These are phyloP conservation scores for Dispira simplex DNA, from an alignment of 192 early-diverging fungal species.

Conservation along the genomic window DNA sequence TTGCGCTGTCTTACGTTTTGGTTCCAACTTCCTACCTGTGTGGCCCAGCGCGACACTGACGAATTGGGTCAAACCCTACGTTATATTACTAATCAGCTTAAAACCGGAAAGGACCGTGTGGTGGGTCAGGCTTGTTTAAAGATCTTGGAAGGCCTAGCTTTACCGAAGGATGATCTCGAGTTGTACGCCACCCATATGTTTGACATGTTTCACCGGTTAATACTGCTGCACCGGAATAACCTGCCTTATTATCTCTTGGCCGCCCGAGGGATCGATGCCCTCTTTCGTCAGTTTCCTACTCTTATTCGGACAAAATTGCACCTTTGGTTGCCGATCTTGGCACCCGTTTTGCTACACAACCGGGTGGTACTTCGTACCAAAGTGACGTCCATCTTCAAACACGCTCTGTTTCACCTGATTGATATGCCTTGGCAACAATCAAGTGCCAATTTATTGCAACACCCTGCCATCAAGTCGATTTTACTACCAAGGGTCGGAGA, in stretches of 20 bases:
- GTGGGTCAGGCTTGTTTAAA: not conserved
- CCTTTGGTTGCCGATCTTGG: too few relatives aligned
- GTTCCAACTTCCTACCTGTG: not conserved
- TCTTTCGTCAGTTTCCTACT: too few relatives aligned
- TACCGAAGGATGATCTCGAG: not conserved
- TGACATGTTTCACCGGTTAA: not conserved
- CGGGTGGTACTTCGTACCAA: not conserved
- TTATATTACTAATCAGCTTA: not conserved
- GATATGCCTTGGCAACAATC: not conserved
- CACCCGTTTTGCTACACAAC: too few relatives aligned
- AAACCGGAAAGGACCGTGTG: not conserved
- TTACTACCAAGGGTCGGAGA: not conserved
- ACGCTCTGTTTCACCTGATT: not conserved
- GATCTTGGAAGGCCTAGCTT: not conserved
- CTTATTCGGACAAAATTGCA: too few relatives aligned
- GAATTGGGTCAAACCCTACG: not conserved
- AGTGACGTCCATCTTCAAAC: not conserved
- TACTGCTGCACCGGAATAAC: too few relatives aligned
- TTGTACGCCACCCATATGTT: not conserved
- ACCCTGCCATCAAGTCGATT: not conserved
- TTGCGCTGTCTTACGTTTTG: conserved; percentile 1
- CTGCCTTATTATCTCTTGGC: too few relatives aligned
- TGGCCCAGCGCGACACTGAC: not conserved
- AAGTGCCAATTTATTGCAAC: not conserved
- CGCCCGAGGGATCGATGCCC: too few relatives aligned